These are phyloP conservation scores for Mycena maculata DNA, from an alignment of 768 basidiomycete genomes.

Conservation along the genomic window DNA sequence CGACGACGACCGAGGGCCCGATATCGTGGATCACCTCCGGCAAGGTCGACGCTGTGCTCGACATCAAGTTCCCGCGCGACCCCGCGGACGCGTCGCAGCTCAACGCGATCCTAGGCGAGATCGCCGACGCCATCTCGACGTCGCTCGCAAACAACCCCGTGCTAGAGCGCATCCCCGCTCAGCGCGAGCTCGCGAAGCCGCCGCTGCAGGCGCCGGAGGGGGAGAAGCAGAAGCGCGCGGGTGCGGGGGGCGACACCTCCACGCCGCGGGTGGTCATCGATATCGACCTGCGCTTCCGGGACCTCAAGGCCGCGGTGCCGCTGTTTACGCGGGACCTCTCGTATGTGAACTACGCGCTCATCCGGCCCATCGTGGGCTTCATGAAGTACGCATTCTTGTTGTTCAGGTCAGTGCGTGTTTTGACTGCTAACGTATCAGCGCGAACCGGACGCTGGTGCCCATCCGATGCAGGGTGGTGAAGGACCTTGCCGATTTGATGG, in stretches of 20 bases:
- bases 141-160: constrained; percentile 54
- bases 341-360: constrained; percentile 92
- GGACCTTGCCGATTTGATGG: constrained; percentile 92
- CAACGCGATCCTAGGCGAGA: constrained; percentile 87
- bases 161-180: constrained; percentile 80
- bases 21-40: constrained; percentile 99
- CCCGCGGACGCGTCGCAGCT: constrained; percentile 74
- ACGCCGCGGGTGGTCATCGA: constrained; percentile 78
- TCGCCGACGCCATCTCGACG: constrained; percentile 88
- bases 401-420: constrained; percentile 8
- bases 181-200: constrained; percentile 87
- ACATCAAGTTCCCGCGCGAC: constrained; percentile 95
- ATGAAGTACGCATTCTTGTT: constrained; percentile 79
- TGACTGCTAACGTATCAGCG: constrained; percentile 62
- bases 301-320: constrained; percentile 95
- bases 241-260: constrained; percentile 50
- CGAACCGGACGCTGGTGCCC: constrained; percentile 93
- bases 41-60: constrained; percentile 95
- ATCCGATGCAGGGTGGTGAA: constrained; percentile 92
- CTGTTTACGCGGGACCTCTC: constrained; percentile 90
- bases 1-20: constrained; percentile 84
- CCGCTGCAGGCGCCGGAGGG: constrained; percentile 76
- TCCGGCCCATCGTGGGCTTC: constrained; percentile 96
- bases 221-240: constrained; percentile 40
- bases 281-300: constrained; percentile 93